phyloP scores from a whole-genome alignment of 805 yeast species.

The Nakazawaea holstii region DNA sequence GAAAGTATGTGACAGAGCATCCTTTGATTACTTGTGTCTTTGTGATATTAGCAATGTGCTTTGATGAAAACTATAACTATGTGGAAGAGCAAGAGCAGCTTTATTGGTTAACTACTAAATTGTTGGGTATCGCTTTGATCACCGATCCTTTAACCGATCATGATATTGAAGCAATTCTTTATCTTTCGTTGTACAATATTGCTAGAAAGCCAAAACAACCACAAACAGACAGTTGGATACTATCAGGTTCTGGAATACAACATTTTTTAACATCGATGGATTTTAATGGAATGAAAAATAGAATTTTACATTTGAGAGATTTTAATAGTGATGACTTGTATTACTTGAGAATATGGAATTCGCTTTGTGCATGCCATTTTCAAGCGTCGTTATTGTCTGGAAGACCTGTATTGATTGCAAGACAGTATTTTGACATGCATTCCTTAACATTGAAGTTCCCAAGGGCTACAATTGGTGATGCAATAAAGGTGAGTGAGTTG shows the following conservation, averaged over 20 bases:
- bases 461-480: conserved; percentile 46
- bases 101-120: conserved; percentile 41
- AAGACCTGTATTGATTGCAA: conserved; percentile 34
- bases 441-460: conserved; percentile 42
- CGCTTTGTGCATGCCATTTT: conserved; percentile 46
- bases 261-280: conserved; percentile 42
- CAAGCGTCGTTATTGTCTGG: conserved; percentile 47
- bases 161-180: conserved; percentile 55
- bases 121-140: conserved; percentile 43
- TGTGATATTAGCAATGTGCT: conserved; percentile 49
- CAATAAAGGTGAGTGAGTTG: conserved; percentile 46
- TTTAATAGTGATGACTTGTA: conserved; percentile 36
- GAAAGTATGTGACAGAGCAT: conserved; percentile 41
- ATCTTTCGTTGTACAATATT: conserved; percentile 47
- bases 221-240: conserved; percentile 45
- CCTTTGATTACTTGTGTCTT: conserved; percentile 52
- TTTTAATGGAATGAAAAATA: conserved; percentile 33
- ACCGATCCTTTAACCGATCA: conserved; percentile 52
- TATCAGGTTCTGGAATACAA: conserved; percentile 47
- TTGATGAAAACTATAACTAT: conserved; percentile 46
- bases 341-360: conserved; percentile 49
- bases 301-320: conserved; percentile 23
- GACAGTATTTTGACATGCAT: conserved; percentile 35
- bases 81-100: conserved; percentile 41
- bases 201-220: conserved; percentile 49